These are phyloP conservation scores for Boletus sensibilis DNA, from an alignment of 768 basidiomycete species.

Conservation along the genomic window DNA sequence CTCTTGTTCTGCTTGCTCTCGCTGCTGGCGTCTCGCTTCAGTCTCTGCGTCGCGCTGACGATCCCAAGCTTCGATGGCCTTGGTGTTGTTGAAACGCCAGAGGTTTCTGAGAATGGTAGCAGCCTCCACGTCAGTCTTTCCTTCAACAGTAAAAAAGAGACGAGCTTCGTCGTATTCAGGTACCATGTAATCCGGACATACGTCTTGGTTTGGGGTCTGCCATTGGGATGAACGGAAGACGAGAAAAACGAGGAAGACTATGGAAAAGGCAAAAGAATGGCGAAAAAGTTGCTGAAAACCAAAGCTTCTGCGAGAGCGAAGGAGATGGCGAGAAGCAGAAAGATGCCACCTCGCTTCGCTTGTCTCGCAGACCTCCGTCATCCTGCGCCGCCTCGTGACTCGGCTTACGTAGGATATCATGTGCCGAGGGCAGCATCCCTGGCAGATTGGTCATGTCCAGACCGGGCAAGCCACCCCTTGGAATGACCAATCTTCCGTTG, in stretches of 20 bases:
- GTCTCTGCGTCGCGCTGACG: fast-evolving
- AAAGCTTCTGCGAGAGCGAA: neutral
- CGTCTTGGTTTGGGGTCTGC: neutral
- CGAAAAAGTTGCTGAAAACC: too few species aligned
- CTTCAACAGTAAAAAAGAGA: neutral
- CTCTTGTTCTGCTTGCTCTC: neutral
- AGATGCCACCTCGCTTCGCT: neutral
- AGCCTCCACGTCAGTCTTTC: neutral
- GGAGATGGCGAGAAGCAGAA: neutral
- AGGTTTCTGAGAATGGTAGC: fast-evolving
- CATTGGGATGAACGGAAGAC: neutral
- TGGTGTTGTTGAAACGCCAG: neutral
- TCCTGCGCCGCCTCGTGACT: neutral
- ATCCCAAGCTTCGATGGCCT: neutral
- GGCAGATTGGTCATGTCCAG: too few species aligned
- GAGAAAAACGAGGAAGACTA: too few species aligned
- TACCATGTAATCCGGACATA: neutral
- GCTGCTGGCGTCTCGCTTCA: fast-evolving
- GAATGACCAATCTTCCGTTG: too few species aligned
- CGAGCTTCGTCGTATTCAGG: neutral
- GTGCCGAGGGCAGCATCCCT: too few species aligned
- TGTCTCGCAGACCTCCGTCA: neutral
- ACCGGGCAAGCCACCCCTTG: too few species aligned
- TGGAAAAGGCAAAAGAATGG: too few species aligned
- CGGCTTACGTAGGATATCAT: neutral